A percentile compares a stretch with the other conserved stretches of the same genome.
phyloP scores from a whole-genome alignment of 495 filamentous ascomycete species.

The Hyaloscypha variabilis region DNA sequence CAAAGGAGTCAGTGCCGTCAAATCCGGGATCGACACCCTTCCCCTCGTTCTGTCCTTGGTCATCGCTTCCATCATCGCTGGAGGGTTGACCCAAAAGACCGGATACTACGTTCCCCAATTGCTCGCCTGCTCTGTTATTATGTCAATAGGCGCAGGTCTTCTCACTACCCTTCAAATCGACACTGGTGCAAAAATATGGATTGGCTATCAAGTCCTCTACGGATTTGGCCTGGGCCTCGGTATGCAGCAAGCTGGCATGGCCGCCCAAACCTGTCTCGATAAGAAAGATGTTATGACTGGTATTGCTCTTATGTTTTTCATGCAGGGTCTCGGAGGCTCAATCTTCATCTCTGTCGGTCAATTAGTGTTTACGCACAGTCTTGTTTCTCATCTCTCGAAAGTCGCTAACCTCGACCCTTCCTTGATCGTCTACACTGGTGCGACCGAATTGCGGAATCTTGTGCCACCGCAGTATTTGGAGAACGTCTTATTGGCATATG shows the following conservation, averaged over 20 bases:
- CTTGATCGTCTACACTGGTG: slow-evolving; percentile 55
- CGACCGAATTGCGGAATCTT: slow-evolving; percentile 19
- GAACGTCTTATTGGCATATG: slow-evolving; percentile 29
- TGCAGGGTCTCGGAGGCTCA: slow-evolving; percentile 62
- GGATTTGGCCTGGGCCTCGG: slow-evolving; percentile 71
- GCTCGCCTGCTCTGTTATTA: slow-evolving; percentile 50
- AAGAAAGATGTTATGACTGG: slow-evolving; percentile 58
- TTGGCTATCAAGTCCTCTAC: slow-evolving; percentile 67
- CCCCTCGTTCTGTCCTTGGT: too few relatives aligned
- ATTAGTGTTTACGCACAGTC: slow-evolving; percentile 60
- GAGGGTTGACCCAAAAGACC: slow-evolving; percentile 55
- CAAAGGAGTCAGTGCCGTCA: too few relatives aligned
- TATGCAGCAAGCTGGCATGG: slow-evolving; percentile 64
- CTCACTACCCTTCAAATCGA: slow-evolving; percentile 57
- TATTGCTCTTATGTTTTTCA: slow-evolving; percentile 60
- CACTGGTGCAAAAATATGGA: slow-evolving; percentile 57
- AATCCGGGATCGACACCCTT: too few relatives aligned
- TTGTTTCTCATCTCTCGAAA: slow-evolving; percentile 39
- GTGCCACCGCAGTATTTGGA: slow-evolving; percentile 17
- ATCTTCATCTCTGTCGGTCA: slow-evolving; percentile 63
- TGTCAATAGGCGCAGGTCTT: slow-evolving; percentile 62
- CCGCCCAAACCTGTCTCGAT: slow-evolving; percentile 55
- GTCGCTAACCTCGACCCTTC: slow-evolving; percentile 31
- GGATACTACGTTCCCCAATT: slow-evolving; percentile 69
- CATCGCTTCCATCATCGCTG: slow-evolving; percentile 49